Conservation (phyloP, 2,329 filamentous ascomycete species). For the Xylaria sp. region DNA sequence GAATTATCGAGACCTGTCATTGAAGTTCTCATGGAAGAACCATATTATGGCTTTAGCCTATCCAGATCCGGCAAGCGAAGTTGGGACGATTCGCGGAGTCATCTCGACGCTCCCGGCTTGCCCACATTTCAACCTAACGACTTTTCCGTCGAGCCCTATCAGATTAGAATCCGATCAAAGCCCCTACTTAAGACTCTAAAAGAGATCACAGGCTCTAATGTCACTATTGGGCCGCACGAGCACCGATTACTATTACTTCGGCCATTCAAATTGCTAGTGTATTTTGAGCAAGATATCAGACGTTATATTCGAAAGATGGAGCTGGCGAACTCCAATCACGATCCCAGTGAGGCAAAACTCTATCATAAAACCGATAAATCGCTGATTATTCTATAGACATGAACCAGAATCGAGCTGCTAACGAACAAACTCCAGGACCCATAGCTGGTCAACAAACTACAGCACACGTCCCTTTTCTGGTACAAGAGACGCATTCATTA, state of each 20-base stretch:
- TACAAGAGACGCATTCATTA: not conserved
- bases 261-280: not conserved
- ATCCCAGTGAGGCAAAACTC: not conserved
- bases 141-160: not conserved
- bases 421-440: not conserved
- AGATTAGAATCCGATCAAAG: not conserved
- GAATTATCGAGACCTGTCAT: not conserved
- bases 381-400: not conserved
- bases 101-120: not conserved
- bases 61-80: not conserved
- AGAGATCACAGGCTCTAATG: not conserved
- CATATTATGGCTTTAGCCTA: not conserved
- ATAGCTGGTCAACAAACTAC: not conserved
- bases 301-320: not conserved
- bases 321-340: not conserved
- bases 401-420: not conserved
- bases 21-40: not conserved
- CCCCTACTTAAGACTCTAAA: not conserved
- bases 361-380: not conserved
- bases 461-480: not conserved
- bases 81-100: not conserved
- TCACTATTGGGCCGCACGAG: not conserved
- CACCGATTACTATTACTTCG: not conserved
- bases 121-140: not conserved
- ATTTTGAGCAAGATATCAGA: not conserved